Base-by-base conservation (phyloP, 768 basidiomycete genomes). In the Auricularia heimuer region DNA sequence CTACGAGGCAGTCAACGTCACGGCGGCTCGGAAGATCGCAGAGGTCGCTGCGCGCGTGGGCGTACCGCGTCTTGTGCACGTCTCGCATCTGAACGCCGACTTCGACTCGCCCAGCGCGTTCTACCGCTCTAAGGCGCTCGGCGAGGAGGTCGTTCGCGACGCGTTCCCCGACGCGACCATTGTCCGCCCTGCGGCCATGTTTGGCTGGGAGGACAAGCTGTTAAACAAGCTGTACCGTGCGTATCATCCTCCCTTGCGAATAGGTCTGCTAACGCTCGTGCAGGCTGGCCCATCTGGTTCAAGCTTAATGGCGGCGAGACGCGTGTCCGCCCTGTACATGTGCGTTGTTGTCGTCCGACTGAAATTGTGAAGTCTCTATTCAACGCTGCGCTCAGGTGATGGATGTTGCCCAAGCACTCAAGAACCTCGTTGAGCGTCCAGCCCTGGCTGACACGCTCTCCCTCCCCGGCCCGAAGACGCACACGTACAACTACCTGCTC, bases 201-300 rank as follows among this genome's bases (percentile, higher is more conserved):
- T 80, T 75, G 97, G 97, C n/a, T 85, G 88, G 71, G 97, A 99
- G 76, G 97, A 99, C 78, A 92, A 89, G 76, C 77, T 98, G 62
- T 77, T 98, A 73, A 95, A 90, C 74, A 94, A 91, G 73, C 90
- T 97, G 76, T 90, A 94, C 62, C 78, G 94, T 95, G 74, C 76
- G 89, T 83, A 65, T 51, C 54, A 24, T 21, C 4, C 7, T 42
- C 62, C 11, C 63, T 37, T 29, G 65, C 37, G 14, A 62, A 35
- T 29, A 29, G 29, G 29, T 29, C 1, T 29, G 29, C 36, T 42
- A 16, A 47, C 11, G 14, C 14, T 64, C 56, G 65, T 68, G 18
- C 71, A 95, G 94, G 85, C 69, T 95, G 90, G 84, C 89, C 95
- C 14, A 88, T 93, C 66, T 89, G 91, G 83, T 98, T 89, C 92